A percentile compares a stretch with the other conserved stretches of the same genome.
Conservation (phyloP, 805 yeast genomes). For the Wickerhamiella qilinensis region DNA sequence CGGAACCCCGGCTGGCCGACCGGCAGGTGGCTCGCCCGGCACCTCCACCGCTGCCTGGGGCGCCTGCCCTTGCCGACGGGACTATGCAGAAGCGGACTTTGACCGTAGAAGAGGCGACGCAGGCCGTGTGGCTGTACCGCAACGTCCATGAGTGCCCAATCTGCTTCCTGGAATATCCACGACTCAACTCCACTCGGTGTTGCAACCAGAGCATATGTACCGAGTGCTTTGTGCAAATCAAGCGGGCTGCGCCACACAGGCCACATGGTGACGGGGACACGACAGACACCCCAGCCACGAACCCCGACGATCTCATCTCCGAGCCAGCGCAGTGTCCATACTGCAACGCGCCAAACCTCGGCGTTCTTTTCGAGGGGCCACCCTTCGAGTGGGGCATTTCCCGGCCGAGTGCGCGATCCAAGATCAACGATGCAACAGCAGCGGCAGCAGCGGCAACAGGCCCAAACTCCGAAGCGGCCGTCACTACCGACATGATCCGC, state of each 20-base stretch:
- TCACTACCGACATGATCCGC: slow-evolving; percentile 66
- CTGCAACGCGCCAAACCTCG: slow-evolving; percentile 77
- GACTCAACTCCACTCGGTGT: slow-evolving; percentile 66
- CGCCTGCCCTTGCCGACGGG: slow-evolving; percentile 5
- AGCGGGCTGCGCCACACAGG: slow-evolving; percentile 81
- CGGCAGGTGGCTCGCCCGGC: not conserved
- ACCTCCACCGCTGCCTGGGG: slow-evolving; percentile 6
- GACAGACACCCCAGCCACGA: slow-evolving; percentile 30
- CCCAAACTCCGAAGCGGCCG: slow-evolving; percentile 18
- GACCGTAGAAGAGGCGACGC: slow-evolving; percentile 5
- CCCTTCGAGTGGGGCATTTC: slow-evolving; percentile 32
- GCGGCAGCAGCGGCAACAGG: slow-evolving; percentile 3
- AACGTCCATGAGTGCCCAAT: slow-evolving; percentile 80
- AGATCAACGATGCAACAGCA: slow-evolving; percentile 4
- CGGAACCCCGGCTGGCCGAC: slow-evolving; percentile 8
- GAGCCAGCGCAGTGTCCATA: slow-evolving; percentile 89
- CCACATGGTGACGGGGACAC: slow-evolving; percentile 46
- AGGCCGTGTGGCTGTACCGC: slow-evolving; percentile 43
- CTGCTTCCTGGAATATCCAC: slow-evolving; percentile 77
- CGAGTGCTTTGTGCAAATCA: slow-evolving; percentile 93
- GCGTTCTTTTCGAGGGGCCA: slow-evolving; percentile 64
- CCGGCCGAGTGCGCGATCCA: not conserved
- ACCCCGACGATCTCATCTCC: slow-evolving; percentile 35
- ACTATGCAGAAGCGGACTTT: not conserved
- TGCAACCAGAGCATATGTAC: slow-evolving; percentile 89